A percentile compares a stretch with the other conserved stretches of the same genome.
phyloP scores from a whole-genome alignment of 768 basidiomycete species.

The Aureoboletus auriporus region DNA sequence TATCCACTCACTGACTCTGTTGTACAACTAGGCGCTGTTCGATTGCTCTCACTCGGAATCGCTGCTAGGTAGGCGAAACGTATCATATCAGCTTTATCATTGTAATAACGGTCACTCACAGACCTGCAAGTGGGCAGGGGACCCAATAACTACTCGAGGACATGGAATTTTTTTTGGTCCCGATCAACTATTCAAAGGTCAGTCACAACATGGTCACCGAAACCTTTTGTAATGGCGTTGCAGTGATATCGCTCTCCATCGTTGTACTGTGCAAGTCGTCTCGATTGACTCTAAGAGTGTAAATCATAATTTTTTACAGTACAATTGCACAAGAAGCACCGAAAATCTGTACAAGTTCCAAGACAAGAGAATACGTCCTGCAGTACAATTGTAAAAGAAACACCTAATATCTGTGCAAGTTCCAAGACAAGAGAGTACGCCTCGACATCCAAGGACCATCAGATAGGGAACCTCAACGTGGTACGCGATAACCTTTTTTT shows the following conservation, averaged over 20 bases:
- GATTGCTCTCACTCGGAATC: conserved; percentile 30
- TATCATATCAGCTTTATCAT: not conserved
- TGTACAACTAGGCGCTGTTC: conserved; percentile 24
- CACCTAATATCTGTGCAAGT: too few relatives aligned
- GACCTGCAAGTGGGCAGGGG: conserved; percentile 15
- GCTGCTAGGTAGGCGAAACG: conserved; percentile 15
- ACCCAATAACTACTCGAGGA: conserved; percentile 14
- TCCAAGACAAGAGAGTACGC: too few relatives aligned
- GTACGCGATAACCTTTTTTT: conserved; percentile 12
- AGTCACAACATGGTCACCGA: not conserved
- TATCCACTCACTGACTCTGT: not conserved
- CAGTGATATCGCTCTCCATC: too few relatives aligned
- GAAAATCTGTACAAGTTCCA: too few relatives aligned
- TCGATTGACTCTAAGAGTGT: too few relatives aligned
- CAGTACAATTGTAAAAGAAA: too few relatives aligned
- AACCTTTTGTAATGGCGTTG: too few relatives aligned
- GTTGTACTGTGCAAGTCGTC: too few relatives aligned
- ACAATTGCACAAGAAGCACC: too few relatives aligned
- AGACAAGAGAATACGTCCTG: too few relatives aligned
- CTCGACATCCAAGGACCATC: too few relatives aligned
- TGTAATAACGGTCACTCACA: not conserved
- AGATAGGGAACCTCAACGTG: conserved; percentile 18
- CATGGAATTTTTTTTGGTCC: conserved; percentile 11
- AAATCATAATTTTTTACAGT: too few relatives aligned
- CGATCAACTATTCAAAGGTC: conserved; percentile 16